These are phyloP conservation scores for Lentinula boryana DNA, from an alignment of 768 basidiomycete species.

Conservation along the genomic window DNA sequence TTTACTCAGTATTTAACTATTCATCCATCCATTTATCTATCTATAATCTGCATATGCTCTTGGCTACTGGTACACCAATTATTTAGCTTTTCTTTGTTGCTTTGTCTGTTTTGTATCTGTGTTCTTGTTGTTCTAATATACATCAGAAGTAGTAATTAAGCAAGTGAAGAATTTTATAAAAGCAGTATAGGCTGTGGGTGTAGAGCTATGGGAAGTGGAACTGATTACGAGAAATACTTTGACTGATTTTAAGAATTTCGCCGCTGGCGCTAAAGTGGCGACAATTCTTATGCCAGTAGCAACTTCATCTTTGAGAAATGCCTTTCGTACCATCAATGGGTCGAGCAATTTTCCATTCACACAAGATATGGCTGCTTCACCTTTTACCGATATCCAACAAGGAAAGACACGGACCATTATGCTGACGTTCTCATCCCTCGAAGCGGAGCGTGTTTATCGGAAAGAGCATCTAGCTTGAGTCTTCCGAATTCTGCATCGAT, in stretches of 20 bases:
- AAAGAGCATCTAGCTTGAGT: constrained; percentile 42
- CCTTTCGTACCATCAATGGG: neutral
- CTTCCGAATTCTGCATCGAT: constrained; percentile 37
- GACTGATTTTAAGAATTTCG: too few relatives aligned
- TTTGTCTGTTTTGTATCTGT: neutral
- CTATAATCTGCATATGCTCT: neutral
- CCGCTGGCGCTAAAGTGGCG: too few relatives aligned
- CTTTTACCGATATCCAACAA: neutral
- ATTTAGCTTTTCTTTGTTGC: too few relatives aligned
- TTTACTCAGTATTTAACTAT: neutral
- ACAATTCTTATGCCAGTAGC: neutral
- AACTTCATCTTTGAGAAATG: neutral
- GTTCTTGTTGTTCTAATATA: neutral
- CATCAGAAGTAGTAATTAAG: neutral
- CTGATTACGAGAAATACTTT: too few relatives aligned
- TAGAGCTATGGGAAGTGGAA: too few relatives aligned
- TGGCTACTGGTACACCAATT: too few relatives aligned
- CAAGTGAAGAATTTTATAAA: neutral
- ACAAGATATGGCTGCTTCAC: neutral
- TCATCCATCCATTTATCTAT: neutral
- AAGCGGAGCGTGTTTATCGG: constrained; percentile 33
- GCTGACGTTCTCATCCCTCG: constrained; percentile 26
- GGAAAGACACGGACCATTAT: constrained; percentile 16
- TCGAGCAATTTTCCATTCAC: constrained; percentile 1
- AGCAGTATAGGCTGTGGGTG: too few relatives aligned